Base-by-base conservation (phyloP, 139 green algal genomes). In the Raphidocelis subcapitata region DNA sequence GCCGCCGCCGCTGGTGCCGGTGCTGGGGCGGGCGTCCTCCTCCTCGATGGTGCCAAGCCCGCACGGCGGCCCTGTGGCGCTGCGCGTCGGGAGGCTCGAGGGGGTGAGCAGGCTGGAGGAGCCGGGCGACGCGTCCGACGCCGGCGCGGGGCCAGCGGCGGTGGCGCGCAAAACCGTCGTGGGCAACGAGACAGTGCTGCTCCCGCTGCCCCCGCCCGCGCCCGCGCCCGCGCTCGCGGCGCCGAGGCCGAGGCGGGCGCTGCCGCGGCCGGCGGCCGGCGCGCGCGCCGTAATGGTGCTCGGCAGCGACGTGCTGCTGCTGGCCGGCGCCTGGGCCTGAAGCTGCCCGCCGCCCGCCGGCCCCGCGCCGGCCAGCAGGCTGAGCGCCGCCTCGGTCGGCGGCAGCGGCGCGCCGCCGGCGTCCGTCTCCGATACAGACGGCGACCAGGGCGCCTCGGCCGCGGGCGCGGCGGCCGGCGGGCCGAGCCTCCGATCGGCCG, bases 161-260 rank as follows among this genome's bases (percentile, higher is more conserved):
- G 28, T 26, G 36, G 59, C 62, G 20, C 28, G 20, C 62, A 54
- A 32, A 44, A 74, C 23, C 28, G 67, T 74, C 32, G 49, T 74
- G 5, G 67, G 67, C 2, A 74, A 26, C 3, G 67, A 74, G 18
- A 33, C 26, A 24, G 23, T 55, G 67, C 54, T 59, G 54, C 65
- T 62, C 46, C 63, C 47, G 62, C 64, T 46, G 55, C 28, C 33
- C 28, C 49, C 47, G 65, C 44, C 46, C 28, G 32, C 29, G 41
- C 65, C 28, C 26, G n/a, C 62, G 49, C n/a, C 47, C 61, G 66
- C 29, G 36, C 24, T 47, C 14, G 52, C 52, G 4, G 52, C 52
- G 12, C 12, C 52, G 41, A 8, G 2, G 41, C 41, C 36, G 41
- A 14, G n/a, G 56, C 26, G 5, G 16, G 2, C 29, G 33, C 28